phyloP scores from a whole-genome alignment of 1,284 basidiomycete genomes.

The Cutaneotrichosporon cyanovorans region DNA sequence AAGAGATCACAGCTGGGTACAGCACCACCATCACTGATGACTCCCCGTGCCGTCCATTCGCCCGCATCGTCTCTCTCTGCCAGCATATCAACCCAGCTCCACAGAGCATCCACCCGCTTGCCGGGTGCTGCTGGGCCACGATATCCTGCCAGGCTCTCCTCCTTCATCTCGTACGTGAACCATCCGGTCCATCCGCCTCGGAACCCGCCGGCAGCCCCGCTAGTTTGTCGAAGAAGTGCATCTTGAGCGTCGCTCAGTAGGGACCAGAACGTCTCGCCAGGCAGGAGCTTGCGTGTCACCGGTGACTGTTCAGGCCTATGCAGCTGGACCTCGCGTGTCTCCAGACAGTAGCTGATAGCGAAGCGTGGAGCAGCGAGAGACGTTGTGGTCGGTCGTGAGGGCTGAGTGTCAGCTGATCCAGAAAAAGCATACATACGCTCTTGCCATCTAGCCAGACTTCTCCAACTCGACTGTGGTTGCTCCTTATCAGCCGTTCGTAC shows the following conservation, averaged over 20 bases:
- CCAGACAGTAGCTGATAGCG: constrained; percentile 38
- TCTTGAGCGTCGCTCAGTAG: constrained; percentile 35
- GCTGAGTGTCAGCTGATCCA: constrained; percentile 15
- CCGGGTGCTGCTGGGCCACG: constrained; percentile 2
- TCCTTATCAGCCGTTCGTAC: constrained; percentile 43
- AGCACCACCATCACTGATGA: constrained; percentile 26
- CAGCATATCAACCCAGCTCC: constrained; percentile 45
- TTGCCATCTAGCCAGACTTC: constrained; percentile 51
- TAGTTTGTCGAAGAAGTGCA: constrained; percentile 9
- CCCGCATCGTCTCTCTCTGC: constrained; percentile 42
- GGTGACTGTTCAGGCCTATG: constrained; percentile 18
- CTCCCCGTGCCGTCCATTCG: constrained; percentile 46
- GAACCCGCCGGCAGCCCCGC: constrained; percentile 29
- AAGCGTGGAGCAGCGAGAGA: constrained; percentile 38
- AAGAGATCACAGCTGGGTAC: constrained; percentile 17
- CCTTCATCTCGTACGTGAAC: constrained; percentile 54
- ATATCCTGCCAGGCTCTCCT: constrained; percentile 46
- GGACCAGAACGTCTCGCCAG: constrained; percentile 38
- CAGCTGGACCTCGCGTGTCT: constrained; percentile 25
- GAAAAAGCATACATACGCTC: constrained; percentile 27
- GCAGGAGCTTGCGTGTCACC: constrained; percentile 10
- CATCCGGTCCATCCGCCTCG: constrained; percentile 51
- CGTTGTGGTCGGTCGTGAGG: constrained; percentile 37
- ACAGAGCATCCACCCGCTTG: constrained; percentile 33
- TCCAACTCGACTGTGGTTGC: constrained; percentile 33